Conservation (phyloP, 140 eudicot genomes). For the Flaveria floridana region DNA sequence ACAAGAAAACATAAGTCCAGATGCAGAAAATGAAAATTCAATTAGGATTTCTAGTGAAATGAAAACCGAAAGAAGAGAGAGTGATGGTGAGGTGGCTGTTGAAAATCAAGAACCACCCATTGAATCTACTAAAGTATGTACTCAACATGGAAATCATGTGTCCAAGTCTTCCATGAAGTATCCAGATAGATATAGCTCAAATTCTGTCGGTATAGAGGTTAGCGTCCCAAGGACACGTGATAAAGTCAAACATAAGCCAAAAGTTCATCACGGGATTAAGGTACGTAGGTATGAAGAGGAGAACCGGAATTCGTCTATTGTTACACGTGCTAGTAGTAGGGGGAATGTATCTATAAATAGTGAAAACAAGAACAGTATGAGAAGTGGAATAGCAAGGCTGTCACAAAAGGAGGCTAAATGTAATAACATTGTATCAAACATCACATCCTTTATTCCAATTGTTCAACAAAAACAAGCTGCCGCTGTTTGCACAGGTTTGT, state of each 20-base stretch:
- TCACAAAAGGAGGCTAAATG: constrained; percentile 50
- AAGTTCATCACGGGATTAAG: constrained; percentile 29
- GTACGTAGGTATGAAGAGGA: constrained; percentile 41
- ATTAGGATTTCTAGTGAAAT: constrained; percentile 26
- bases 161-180: constrained; percentile 32
- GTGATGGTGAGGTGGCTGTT: constrained; percentile 33
- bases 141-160: constrained; percentile 23
- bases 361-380: constrained; percentile 20
- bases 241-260: constrained; percentile 38
- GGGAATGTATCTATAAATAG: constrained; percentile 29
- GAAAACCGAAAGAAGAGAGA: constrained; percentile 19
- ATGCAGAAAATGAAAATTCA: constrained; percentile 18
- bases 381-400: constrained; percentile 44
- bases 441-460: constrained; percentile 74
- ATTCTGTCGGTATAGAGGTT: constrained; percentile 33
- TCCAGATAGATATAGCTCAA: constrained; percentile 38
- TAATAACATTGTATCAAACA: constrained; percentile 64
- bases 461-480: constrained; percentile 91
- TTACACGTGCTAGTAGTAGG: constrained; percentile 41
- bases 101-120: constrained; percentile 38
- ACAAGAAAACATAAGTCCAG: constrained; percentile 34
- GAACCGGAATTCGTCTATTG: constrained; percentile 44
- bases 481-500: constrained; percentile 64
- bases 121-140: constrained; percentile 36
- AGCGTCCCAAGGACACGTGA: constrained; percentile 34